Evolutionary conservation across 2,329 filamentous ascomycete genomes (phyloP).

Genomic region (Didymellaceae sp.): DNA sequence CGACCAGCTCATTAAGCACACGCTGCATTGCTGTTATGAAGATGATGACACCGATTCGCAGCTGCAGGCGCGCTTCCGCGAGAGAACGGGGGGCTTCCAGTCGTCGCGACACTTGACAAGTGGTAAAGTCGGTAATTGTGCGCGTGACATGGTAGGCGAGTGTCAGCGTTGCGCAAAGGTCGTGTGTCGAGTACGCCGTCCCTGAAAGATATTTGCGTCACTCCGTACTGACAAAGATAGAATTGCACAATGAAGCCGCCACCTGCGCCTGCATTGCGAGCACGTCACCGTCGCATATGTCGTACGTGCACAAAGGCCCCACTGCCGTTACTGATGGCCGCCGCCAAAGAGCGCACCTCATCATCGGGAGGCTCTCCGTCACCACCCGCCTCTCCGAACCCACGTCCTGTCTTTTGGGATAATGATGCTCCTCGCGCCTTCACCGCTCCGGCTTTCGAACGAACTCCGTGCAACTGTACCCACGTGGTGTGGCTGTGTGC

Average conservation of each 20-base stretch:
- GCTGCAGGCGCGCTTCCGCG: conserved; percentile 55
- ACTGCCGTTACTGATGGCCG: conserved; percentile 59
- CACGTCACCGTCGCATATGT: conserved; percentile 83
- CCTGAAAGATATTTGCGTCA: too few relatives aligned
- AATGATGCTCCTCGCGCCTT: conserved; percentile 37
- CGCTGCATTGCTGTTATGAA: conserved; percentile 82
- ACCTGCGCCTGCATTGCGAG: conserved; percentile 68
- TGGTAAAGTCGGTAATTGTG: conserved; percentile 79
- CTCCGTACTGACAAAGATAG: too few relatives aligned
- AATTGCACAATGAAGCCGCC: conserved; percentile 91
- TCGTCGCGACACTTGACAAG: conserved; percentile 52
- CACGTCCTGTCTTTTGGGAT: conserved; percentile 26
- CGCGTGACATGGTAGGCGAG: conserved; percentile 83
- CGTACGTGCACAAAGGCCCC: conserved; percentile 75
- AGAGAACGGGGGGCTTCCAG: conserved; percentile 11
- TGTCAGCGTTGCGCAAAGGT: conserved; percentile 79
- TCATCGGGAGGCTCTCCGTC: conserved; percentile 28
- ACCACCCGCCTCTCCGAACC: conserved; percentile 31
- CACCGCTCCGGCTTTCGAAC: conserved; percentile 58
- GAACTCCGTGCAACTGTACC: conserved; percentile 64
- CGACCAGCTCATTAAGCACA: conserved; percentile 72
- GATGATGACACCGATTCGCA: conserved; percentile 53
- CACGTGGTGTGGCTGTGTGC: conserved; percentile 83
- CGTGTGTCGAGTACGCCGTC: conserved; percentile 76
- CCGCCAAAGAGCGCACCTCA: conserved; percentile 27